Evolutionary conservation across 1,284 basidiomycete genomes (phyloP), one percentile per base, ranked within the genome.

Genomic region (Ceraceosorus guamensis): DNA sequence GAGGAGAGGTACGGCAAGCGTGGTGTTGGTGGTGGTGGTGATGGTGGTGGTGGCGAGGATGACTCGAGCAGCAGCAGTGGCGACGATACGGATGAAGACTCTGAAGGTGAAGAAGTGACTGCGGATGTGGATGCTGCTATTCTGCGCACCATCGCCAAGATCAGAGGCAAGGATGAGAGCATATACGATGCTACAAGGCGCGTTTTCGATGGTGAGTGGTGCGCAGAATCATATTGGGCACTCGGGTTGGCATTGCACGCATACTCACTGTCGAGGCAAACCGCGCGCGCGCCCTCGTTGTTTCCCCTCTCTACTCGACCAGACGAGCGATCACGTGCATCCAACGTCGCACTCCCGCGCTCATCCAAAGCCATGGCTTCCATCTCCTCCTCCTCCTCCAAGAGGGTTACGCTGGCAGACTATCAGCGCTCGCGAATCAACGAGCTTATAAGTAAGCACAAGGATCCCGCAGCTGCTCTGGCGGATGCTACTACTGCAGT

Each of bases 101-200:
- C 93, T 73, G 88, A 95, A 59, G 95, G 92, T 11, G 90, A 91
- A 65, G 89, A 97, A 76, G 83, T 98, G 55, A 98, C 91, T 0
- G 91, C 92, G 2, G 86, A 88, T 0, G 83, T 97, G 48, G 93
- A 98, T 74, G 95, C 87, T 46, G 95, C 95, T 16, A 95, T 98
- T 68, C 81, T 98, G 45, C 82, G 90, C 50, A 98, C 92, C 0
- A 81, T 98, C 6, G 87, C 87, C 1, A 83, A 86, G 66, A 97
- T 98, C 60, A 84, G 85, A 70, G 82, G 82, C 56, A 87, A 84
- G 66, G 91, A 97, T 75, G 89, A 89, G 0, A 83, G 81, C 1
- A 88, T 93, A 46, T 93, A 93, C 67, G 82, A 92, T 65, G 76
- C 79, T 0, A 79, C 59, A 13, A 61, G 57, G 4, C 62, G 67